A percentile compares a stretch with the other conserved stretches of the same genome.
These are phyloP conservation scores for Macrocybe gigantea DNA, from an alignment of 768 basidiomycete species.

Conservation along the genomic window DNA sequence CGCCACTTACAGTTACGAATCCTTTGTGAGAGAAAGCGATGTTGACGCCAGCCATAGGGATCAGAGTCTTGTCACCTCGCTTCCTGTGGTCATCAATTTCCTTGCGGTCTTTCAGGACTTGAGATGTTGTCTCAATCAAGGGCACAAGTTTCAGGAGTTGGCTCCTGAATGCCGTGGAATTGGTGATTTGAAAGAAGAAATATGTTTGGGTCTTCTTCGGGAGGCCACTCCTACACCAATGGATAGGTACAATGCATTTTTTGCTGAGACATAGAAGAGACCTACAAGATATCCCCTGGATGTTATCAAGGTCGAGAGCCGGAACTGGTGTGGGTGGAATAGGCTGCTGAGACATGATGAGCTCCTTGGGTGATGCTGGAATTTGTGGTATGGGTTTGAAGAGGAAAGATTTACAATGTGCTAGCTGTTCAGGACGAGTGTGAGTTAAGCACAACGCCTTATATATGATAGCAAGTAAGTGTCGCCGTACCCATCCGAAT, in stretches of 20 bases:
- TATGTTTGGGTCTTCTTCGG: slow-evolving; percentile 49
- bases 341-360: slow-evolving; percentile 14
- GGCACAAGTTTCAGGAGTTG: slow-evolving; percentile 36
- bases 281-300: slow-evolving; percentile 46
- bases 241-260: not conserved
- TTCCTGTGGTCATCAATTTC: slow-evolving; percentile 34
- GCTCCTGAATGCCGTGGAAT: slow-evolving; percentile 36
- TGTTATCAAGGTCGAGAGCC: slow-evolving; percentile 32
- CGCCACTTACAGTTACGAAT: slow-evolving; percentile 27
- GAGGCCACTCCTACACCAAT: slow-evolving; percentile 38
- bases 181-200: slow-evolving; percentile 45
- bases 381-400: not conserved
- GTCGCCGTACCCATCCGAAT: too few relatives aligned
- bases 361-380: not conserved
- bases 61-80: slow-evolving; percentile 22
- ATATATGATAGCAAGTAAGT: too few relatives aligned
- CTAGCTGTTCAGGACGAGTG: too few relatives aligned
- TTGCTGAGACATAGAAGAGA: not conserved
- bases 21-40: slow-evolving; percentile 49
- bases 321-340: slow-evolving; percentile 6
- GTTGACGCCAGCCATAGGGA: slow-evolving; percentile 41
- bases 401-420: too few relatives aligned
- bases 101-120: slow-evolving; percentile 35
- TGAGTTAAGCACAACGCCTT: too few relatives aligned
- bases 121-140: slow-evolving; percentile 38